Evolutionary conservation across 1,139 yeast genomes (phyloP), one percentile per base, ranked within the genome.

Genomic region (Nematodospora anomalae): DNA sequence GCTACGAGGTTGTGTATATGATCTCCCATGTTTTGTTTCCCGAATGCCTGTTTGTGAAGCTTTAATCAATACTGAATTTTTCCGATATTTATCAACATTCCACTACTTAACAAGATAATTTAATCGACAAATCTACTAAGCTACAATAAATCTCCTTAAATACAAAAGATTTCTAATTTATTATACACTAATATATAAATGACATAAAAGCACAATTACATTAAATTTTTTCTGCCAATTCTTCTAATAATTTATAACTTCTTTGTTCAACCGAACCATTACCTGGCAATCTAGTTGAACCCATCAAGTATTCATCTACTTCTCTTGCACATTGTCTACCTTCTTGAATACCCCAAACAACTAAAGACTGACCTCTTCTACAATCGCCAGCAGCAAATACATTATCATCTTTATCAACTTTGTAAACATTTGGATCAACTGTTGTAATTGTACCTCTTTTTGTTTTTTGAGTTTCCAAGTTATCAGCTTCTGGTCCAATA

Each of bases 341-440:
- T 69, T 92, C 98, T 68, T 92, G 97, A 53, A 92, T 92, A 68
- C 97, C 98, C 97, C 98, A 92, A 41, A 92, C 98, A 60, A 92
- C 94, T 61, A 92, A 79, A 3, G 96, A 88, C 71, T 92, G 98
- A 23, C 98, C 98, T 67, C 98, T 83, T 73, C 98, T 84, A 71
- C 97, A 92, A 65, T 92, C 98, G 67, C 98, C 98, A 35, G 97
- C 97, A 38, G 97, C 88, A 60, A 89, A 92, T 45, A 89, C 58
- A 52, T 88, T 89, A 36, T 69, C 77, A 31, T 70, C 73, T 33
- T 68, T 73, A 26, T 67, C 69, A 40, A 88, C 90, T 47, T 77
- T 74, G 74, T 90, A 89, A 28, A 84, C 84, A 40, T 79, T 75
- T 43, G 83, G 78, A 47, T 75, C 77, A 26, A 69, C 55, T 4